These are phyloP conservation scores for Talaromyces ruber DNA, from an alignment of 495 filamentous ascomycete genomes.

Conservation along the genomic window DNA sequence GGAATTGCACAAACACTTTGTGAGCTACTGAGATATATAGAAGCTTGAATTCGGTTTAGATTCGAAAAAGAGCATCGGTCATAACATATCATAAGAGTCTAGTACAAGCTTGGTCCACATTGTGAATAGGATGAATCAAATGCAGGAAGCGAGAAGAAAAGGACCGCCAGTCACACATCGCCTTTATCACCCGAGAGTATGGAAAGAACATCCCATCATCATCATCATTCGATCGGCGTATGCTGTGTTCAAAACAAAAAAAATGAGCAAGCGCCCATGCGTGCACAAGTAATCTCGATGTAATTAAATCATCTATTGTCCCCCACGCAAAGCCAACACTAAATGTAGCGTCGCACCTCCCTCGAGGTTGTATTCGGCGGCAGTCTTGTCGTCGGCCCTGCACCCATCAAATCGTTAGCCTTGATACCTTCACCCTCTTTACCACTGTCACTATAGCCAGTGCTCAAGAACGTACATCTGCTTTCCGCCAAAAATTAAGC, in stretches of 20 bases:
- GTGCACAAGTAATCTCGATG: not conserved
- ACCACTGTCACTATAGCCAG: not conserved
- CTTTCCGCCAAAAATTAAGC: constrained; percentile 92
- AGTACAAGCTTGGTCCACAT: not conserved
- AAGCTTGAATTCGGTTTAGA: not conserved
- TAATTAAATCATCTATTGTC: constrained; percentile 15
- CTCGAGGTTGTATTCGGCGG: constrained; percentile 77
- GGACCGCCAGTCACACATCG: not conserved
- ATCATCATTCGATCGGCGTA: not conserved
- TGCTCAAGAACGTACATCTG: constrained; percentile 63
- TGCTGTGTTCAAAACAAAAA: too few relatives aligned
- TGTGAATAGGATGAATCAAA: not conserved
- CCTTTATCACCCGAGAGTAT: too few relatives aligned
- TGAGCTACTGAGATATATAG: not conserved
- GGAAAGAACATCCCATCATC: too few relatives aligned
- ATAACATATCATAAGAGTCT: constrained; percentile 5
- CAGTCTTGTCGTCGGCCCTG: constrained; percentile 89
- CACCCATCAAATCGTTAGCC: not conserved
- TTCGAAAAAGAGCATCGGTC: not conserved
- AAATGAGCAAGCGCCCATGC: too few relatives aligned
- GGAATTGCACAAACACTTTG: not conserved
- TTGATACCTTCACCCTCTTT: not conserved
- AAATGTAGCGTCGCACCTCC: constrained; percentile 91
- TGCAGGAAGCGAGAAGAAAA: not conserved
- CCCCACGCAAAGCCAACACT: constrained; percentile 87